Base-by-base conservation (phyloP, 371 early-diverging fungal species). In the Mucor irregularis region DNA sequence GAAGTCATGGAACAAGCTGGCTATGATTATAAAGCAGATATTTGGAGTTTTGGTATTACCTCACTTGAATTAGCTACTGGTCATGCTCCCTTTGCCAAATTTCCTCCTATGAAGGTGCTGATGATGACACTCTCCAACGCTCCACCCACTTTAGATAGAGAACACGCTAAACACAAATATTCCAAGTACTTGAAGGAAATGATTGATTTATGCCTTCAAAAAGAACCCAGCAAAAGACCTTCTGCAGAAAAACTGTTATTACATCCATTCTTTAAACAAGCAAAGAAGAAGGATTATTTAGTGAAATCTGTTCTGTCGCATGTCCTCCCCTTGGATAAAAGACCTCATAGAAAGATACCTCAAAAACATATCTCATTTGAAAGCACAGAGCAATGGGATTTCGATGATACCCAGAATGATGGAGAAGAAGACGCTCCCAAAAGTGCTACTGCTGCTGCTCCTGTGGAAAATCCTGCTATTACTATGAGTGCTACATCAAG, bases 21-120 rank as follows among this genome's bases (percentile, higher is more conserved):
- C 8, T 94, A 95, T 68, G 87, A 91, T 66, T 88, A 81, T 62
- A 90, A 91, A 66, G 95, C 94, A 1, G 96, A 95, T 62, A 92
- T 93, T 51, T 95, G 94, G 92, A 88, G 89, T 49, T 91, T 95
- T 69, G 96, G 96, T 42, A 93, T 95, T 40, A 93, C 94, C 2
- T 84, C 91, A 0, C 66, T 93, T 44, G 96, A 95, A 66, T 74
- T 95, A 29, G 93, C 94, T 8, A 88, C 85, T 11, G 95, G 94
- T 26, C 89, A 90, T 53, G 94, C 96, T 24, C 96, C 96, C 6
- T 93, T 91, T 66, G 91, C 94, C 5, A 92, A 92, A 64, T 91
- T 80, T 55, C 92, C 94, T 8, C 94, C 94, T 0, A 74, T 94
- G 57, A 93, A 93, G 75, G 91, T 71, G 1, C 64, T 93, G 19